Evolutionary conservation across 306 rosid species (phyloP).

Genomic region (Rosa multiflora): DNA sequence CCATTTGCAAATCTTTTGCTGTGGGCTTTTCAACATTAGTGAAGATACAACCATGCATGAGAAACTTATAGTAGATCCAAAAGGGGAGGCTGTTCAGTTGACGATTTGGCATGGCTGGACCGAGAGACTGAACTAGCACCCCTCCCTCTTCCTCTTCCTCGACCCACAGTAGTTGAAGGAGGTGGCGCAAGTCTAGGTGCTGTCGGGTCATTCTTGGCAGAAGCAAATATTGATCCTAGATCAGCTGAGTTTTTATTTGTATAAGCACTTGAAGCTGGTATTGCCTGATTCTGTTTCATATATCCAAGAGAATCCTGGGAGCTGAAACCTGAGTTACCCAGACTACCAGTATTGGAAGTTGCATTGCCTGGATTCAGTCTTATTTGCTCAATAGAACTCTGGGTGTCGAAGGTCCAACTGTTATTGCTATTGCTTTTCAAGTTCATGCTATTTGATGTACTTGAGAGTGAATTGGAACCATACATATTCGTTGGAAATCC

Average conservation of each 20-base stretch:
- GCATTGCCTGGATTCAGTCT: slow-evolving; percentile 52
- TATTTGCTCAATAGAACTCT: slow-evolving; percentile 36
- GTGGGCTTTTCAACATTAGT: slow-evolving; percentile 9
- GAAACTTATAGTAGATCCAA: slow-evolving; percentile 69
- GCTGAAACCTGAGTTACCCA: slow-evolving; percentile 35
- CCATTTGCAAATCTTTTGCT: slow-evolving; percentile 35
- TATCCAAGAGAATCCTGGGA: slow-evolving; percentile 59
- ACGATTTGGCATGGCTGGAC: slow-evolving; percentile 52
- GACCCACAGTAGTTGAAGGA: slow-evolving; percentile 74
- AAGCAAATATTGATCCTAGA: slow-evolving; percentile 80
- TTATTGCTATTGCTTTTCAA: slow-evolving; percentile 38
- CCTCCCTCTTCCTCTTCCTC: slow-evolving; percentile 93
- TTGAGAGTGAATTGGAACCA: slow-evolving; percentile 49
- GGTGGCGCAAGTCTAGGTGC: slow-evolving; percentile 93
- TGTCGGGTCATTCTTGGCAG: slow-evolving; percentile 61
- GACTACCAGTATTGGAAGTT: slow-evolving; percentile 35
- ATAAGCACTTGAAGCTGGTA: slow-evolving; percentile 41
- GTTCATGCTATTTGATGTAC: slow-evolving; percentile 55
- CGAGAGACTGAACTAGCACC: slow-evolving; percentile 47
- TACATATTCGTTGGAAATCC: slow-evolving; percentile 42
- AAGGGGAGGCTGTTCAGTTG: slow-evolving; percentile 69
- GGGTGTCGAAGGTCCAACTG: slow-evolving; percentile 56
- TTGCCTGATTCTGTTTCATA: slow-evolving; percentile 55
- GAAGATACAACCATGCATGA: slow-evolving; percentile 22
- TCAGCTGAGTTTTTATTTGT: slow-evolving; percentile 50